phyloP scores from a whole-genome alignment of 129 eudicot genomes.

The Erigeron canadensis region DNA sequence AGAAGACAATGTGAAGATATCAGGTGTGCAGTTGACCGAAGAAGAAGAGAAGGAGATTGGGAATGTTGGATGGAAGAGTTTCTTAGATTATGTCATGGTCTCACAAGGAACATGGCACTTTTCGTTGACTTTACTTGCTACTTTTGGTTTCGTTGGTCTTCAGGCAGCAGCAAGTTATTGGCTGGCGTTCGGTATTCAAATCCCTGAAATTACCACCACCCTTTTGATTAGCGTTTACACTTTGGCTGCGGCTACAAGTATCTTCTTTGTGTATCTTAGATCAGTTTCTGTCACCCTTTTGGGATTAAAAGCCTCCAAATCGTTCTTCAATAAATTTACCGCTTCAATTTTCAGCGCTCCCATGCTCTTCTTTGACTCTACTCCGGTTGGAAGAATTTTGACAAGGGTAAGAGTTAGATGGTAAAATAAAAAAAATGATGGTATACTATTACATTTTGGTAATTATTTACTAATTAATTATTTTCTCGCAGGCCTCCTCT shows the following conservation, averaged over 20 bases:
- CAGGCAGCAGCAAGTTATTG: slow-evolving; percentile 68
- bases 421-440: too few relatives aligned
- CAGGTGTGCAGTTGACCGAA: slow-evolving; percentile 55
- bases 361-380: slow-evolving; percentile 73
- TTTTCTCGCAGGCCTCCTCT: slow-evolving; percentile 59
- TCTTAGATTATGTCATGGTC: slow-evolving; percentile 47
- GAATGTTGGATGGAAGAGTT: slow-evolving; percentile 53
- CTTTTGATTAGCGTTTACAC: slow-evolving; percentile 45
- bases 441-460: background rate
- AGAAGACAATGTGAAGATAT: slow-evolving; percentile 38
- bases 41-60: slow-evolving; percentile 65
- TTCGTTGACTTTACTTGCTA: slow-evolving; percentile 23
- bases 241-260: slow-evolving; percentile 37
- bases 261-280: slow-evolving; percentile 47
- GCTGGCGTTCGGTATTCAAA: slow-evolving; percentile 53
- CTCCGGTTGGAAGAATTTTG: slow-evolving; percentile 65
- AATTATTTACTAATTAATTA: background rate
- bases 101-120: slow-evolving; percentile 39
- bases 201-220: slow-evolving; percentile 38
- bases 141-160: slow-evolving; percentile 39
- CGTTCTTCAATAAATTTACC: slow-evolving; percentile 44
- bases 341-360: slow-evolving; percentile 55
- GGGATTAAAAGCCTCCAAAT: slow-evolving; percentile 62
- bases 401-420: slow-evolving; percentile 48
- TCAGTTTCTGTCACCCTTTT: slow-evolving; percentile 40